Evolutionary conservation across 2,329 filamentous ascomycete genomes (phyloP).

Genomic region (Diaporthe eres): DNA sequence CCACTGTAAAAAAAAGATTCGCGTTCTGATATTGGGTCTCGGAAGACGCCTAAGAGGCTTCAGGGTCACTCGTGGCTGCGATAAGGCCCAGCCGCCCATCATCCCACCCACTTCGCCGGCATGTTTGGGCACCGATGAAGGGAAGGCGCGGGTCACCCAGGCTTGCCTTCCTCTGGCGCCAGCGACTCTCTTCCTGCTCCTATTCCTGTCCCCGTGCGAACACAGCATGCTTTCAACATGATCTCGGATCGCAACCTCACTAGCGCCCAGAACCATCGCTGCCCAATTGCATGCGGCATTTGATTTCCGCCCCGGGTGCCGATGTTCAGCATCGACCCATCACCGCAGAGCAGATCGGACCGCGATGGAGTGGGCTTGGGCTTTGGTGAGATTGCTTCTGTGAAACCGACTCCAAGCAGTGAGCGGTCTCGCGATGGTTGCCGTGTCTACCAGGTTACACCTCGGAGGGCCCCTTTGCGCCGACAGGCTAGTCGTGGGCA

Average conservation of each 20-base stretch:
- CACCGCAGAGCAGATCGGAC: conserved; percentile 2
- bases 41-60: not conserved
- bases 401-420: not conserved
- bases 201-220: not conserved
- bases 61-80: not conserved
- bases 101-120: too few relatives aligned
- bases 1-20: too few relatives aligned
- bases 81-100: not conserved
- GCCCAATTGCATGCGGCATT: conserved; percentile 9
- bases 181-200: not conserved
- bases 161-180: not conserved
- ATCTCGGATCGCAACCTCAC: not conserved
- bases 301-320: not conserved
- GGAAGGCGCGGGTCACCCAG: not conserved
- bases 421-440: conserved; percentile 8
- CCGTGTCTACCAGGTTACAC: conserved; percentile 16
- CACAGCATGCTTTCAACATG: not conserved
- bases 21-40: not conserved
- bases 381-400: not conserved
- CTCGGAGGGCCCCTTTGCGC: not conserved
- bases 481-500: not conserved
- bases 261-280: not conserved
- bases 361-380: not conserved
- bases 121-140: conserved; percentile 10
- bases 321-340: not conserved